phyloP scores from a whole-genome alignment of 73 alveolate species.

The Tetrahymena malaccensis region DNA sequence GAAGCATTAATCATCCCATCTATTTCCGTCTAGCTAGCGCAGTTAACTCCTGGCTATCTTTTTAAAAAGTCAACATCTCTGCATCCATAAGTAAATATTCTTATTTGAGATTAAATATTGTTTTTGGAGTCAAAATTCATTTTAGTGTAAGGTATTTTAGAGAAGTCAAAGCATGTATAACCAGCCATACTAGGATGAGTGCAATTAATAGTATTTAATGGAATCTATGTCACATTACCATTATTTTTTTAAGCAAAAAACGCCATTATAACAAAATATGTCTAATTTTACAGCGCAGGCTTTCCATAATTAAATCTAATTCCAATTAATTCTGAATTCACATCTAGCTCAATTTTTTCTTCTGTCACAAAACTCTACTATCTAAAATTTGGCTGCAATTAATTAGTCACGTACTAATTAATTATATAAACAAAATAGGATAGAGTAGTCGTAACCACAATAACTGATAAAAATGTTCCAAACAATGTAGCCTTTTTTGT shows the following conservation, averaged over 20 bases:
- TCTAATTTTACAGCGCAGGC: not conserved
- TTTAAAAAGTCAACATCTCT: not conserved
- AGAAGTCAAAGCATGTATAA: not conserved
- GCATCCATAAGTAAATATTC: not conserved
- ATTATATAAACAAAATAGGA: not conserved
- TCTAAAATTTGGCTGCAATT: not conserved
- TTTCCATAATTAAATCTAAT: not conserved
- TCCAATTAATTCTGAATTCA: not conserved
- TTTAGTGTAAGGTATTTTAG: not conserved
- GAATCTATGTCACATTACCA: not conserved
- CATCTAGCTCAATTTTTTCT: not conserved
- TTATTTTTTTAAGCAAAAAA: no score
- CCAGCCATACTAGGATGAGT: not conserved
- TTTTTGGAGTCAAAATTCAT: not conserved
- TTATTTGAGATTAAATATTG: not conserved
- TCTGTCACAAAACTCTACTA: not conserved
- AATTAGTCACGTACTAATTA: not conserved
- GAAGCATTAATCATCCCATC: not conserved
- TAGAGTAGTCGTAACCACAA: not conserved
- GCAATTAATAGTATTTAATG: not conserved
- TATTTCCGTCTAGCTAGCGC: not conserved
- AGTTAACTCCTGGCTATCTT: not conserved
- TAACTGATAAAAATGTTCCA: not conserved
- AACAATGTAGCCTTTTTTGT: not conserved
- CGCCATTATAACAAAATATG: not conserved